phyloP scores from a whole-genome alignment of 768 basidiomycete species.

The Fomitopsis serialis region DNA sequence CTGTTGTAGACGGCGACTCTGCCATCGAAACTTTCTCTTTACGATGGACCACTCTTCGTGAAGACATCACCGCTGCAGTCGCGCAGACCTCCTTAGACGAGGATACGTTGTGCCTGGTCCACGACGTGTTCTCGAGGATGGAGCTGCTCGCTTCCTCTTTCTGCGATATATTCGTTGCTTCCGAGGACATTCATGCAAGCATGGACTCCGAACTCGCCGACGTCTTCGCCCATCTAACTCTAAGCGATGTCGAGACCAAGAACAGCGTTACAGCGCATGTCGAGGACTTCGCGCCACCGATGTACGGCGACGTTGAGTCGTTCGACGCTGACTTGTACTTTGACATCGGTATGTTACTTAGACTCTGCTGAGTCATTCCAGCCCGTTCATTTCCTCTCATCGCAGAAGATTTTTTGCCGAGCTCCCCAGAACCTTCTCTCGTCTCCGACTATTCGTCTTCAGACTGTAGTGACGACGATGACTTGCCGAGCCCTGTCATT shows the following conservation, averaged over 20 bases:
- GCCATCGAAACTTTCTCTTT: constrained; percentile 5
- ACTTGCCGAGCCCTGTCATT: no score
- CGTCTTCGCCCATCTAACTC: no score
- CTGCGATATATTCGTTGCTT: background rate
- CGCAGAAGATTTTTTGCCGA: no score
- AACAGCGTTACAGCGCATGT: no score
- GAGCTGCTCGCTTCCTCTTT: constrained; percentile 3
- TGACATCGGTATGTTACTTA: no score
- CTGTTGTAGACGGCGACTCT: background rate
- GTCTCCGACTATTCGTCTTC: constrained; percentile 7
- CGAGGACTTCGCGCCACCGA: no score
- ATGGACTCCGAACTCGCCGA: constrained; percentile 3
- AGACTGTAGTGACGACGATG: constrained; percentile 3
- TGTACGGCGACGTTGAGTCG: no score
- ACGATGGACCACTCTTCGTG: constrained; percentile 1
- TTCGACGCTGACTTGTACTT: no score
- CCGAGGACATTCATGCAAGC: background rate
- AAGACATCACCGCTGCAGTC: constrained; percentile 9
- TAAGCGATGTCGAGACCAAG: no score
- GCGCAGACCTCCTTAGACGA: background rate
- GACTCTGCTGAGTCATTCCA: no score
- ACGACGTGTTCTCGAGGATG: constrained; percentile 1
- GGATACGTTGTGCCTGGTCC: background rate
- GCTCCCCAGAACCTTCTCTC: background rate
- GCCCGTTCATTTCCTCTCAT: no score